Base-by-base conservation (phyloP, 352 stramenopile genomes). In the Phytophthora megakarya region DNA sequence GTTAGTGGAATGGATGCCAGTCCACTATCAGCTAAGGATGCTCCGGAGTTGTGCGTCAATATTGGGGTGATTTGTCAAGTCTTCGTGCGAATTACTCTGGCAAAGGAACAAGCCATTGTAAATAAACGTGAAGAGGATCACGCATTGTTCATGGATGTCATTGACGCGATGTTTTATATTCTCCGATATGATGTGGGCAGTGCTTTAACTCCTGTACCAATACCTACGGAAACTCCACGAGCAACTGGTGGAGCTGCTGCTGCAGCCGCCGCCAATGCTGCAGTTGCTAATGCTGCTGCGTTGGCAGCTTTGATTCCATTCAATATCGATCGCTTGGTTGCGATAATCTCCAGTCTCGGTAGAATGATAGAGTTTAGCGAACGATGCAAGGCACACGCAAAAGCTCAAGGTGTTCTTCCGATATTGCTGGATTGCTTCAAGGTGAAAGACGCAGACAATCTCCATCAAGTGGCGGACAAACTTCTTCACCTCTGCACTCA, bases 401-500 rank as follows among this genome's bases (percentile, higher is more conserved):
- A 84, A 21, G 10, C 42, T 19, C 63, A 71, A 5, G 77, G 74
- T 0, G 13, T 86, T 3, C 33, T 89, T 1, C 56, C 68, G 0
- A 23, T 84, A 2, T 46, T 86, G 3, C 12, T 91, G 1, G 71
- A 86, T 30, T 81, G 62, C 15, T 79, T 81, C 47, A 75, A 71
- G 6, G 37, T 89, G 8, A 54, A 69, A 5, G 33, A 67, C 0
- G 58, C 74, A 5, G n/a, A 53, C 3, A 40, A 60, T 2, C 66
- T 89, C 5, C 62, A 84, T 39, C 82, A 91, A 68, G 73, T 80
- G 0, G 67, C 68, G 1, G 82, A 91, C 39, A 91, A 88, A 26
- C 45, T 91, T 10, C 62, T 91, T 4, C 80, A 91, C 44, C 32
- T 89, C 3, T 86, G 78, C 23, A 47, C 62, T 2, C 51, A 53